phyloP scores from a whole-genome alignment of 805 yeast species.

The Wickerhamomyces hampshirensis region DNA sequence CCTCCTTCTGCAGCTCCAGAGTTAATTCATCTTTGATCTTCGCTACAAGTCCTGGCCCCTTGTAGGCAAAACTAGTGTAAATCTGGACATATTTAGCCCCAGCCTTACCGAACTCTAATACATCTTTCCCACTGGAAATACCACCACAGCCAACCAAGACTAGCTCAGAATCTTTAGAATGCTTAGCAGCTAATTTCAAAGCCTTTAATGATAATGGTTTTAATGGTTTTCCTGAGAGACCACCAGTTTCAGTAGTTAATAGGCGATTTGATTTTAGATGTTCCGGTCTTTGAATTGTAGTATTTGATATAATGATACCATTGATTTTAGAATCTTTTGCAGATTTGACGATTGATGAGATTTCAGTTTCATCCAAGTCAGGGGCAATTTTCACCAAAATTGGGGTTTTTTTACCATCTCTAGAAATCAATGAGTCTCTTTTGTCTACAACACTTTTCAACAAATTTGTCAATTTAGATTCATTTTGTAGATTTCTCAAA shows the following conservation, averaged over 20 bases:
- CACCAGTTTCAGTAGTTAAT: constrained; percentile 65
- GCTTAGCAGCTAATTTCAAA: constrained; percentile 62
- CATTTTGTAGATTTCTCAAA: constrained; percentile 78
- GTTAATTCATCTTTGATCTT: constrained; percentile 56
- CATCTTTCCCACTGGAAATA: constrained; percentile 81
- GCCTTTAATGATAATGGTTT: constrained; percentile 76
- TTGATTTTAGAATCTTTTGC: constrained; percentile 76
- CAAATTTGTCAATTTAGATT: constrained; percentile 62
- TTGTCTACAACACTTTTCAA: constrained; percentile 64
- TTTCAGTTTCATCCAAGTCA: constrained; percentile 77
- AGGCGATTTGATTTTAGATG: constrained; percentile 44
- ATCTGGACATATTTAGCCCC: constrained; percentile 89
- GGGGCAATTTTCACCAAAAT: constrained; percentile 91
- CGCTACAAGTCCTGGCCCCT: constrained; percentile 81
- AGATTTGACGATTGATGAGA: constrained; percentile 75
- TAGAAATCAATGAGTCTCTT: constrained; percentile 50
- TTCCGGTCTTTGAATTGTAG: constrained; percentile 82
- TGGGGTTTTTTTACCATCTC: constrained; percentile 55
- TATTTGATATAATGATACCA: constrained; percentile 89
- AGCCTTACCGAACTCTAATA: constrained; percentile 84
- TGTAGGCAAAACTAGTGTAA: constrained; percentile 87
- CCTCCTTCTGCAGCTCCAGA: constrained; percentile 59
- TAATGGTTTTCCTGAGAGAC: constrained; percentile 88
- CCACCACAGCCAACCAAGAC: constrained; percentile 95
- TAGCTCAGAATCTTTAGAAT: constrained; percentile 67